Conservation (phyloP, 176 grass and related monocot species). For the Aegilops umbellulata region DNA sequence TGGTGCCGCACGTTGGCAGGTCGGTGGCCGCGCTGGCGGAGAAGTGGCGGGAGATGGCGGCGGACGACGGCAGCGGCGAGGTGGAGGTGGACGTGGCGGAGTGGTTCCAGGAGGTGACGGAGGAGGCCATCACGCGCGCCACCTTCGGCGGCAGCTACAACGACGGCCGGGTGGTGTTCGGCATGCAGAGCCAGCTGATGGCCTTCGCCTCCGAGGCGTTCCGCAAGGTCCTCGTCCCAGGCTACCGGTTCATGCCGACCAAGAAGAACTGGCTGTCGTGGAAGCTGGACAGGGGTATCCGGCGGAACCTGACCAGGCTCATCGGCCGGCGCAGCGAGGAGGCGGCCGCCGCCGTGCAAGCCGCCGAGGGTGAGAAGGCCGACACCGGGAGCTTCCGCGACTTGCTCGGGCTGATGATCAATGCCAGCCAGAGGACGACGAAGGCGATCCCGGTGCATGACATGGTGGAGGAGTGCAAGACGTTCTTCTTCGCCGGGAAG, state of each 20-base stretch:
- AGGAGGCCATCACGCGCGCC: conserved; percentile 69
- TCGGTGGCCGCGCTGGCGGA: conserved; percentile 57
- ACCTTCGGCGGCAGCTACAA: conserved; percentile 77
- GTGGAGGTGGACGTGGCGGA: conserved; percentile 84
- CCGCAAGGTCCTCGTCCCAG: conserved; percentile 85
- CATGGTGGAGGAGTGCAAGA: conserved; percentile 99
- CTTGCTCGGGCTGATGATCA: conserved; percentile 77
- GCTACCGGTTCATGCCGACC: conserved; percentile 85
- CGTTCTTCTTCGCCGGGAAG: conserved; percentile 98
- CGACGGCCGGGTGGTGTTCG: conserved; percentile 69
- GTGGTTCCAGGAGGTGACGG: conserved; percentile 75
- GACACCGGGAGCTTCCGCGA: conserved; percentile 43
- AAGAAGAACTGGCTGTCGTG: conserved; percentile 72
- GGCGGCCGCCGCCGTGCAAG: neutral
- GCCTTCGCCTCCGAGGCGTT: conserved; percentile 73
- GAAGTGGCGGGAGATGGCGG: conserved; percentile 56
- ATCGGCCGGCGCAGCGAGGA: conserved; percentile 57
- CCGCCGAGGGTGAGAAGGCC: neutral
- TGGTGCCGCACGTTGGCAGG: conserved; percentile 66
- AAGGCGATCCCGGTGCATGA: conserved; percentile 52
- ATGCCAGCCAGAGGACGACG: conserved; percentile 30
- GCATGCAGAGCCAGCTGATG: conserved; percentile 75
- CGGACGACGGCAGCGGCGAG: conserved; percentile 34
- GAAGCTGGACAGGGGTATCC: conserved; percentile 69
- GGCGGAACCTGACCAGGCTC: conserved; percentile 47